A percentile compares a stretch with the other conserved stretches of the same genome.
Evolutionary conservation across 2,329 filamentous ascomycete genomes (phyloP).

Genomic region (Cladosporium colombiae): DNA sequence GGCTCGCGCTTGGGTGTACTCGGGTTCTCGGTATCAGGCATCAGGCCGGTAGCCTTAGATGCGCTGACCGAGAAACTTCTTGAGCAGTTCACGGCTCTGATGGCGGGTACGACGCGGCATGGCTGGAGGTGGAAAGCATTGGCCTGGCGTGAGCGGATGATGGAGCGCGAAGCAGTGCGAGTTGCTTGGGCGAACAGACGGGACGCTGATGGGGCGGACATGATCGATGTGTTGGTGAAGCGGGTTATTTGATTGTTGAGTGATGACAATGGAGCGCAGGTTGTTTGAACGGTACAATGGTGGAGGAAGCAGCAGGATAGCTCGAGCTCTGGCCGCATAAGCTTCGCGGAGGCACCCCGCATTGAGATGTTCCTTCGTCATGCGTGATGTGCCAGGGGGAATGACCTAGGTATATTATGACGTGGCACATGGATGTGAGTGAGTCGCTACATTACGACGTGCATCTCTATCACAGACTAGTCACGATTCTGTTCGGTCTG

Average conservation of each 20-base stretch:
- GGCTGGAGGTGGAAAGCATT: slow-evolving; percentile 19
- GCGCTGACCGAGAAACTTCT: slow-evolving; percentile 16
- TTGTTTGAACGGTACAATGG: slow-evolving; percentile 5
- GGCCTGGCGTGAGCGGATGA: slow-evolving; percentile 23
- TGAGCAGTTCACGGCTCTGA: slow-evolving; percentile 18
- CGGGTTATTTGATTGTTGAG: not conserved
- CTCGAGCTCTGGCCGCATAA: not conserved
- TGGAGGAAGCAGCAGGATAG: not conserved
- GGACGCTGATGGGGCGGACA: slow-evolving; percentile 30
- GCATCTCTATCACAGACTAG: not conserved
- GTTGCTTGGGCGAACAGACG: slow-evolving; percentile 29
- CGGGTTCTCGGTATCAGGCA: slow-evolving; percentile 45
- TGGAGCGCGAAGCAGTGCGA: slow-evolving; percentile 25
- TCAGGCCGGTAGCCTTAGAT: slow-evolving; percentile 37
- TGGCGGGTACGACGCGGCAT: slow-evolving; percentile 5
- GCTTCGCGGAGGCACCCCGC: slow-evolving; percentile 11
- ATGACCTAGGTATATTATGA: not conserved
- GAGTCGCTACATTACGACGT: too few species aligned
- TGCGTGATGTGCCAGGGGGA: not conserved
- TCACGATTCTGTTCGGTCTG: not conserved
- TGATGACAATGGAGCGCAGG: slow-evolving; percentile 15
- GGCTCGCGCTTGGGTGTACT: slow-evolving; percentile 49
- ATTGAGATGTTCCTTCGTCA: slow-evolving; percentile 1
- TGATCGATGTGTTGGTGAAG: slow-evolving; percentile 10
- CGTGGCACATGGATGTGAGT: too few species aligned